These are phyloP conservation scores for Tricholoma terreum DNA, from an alignment of 768 basidiomycete genomes.

Conservation along the genomic window DNA sequence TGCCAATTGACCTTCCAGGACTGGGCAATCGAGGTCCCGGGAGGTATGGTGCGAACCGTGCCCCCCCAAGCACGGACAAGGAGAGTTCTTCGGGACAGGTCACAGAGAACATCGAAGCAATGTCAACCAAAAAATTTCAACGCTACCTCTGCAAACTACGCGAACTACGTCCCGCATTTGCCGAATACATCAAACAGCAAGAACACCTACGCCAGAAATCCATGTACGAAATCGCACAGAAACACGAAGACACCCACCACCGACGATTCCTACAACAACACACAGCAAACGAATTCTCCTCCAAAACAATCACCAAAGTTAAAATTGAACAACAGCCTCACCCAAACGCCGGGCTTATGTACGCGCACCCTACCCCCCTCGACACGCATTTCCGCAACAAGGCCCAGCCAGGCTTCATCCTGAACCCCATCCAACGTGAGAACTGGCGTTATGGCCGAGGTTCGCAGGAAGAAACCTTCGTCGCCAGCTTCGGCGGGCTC, in stretches of 20 bases:
- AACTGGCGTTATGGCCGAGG: background rate
- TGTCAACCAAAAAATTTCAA: slow-evolving; percentile 57
- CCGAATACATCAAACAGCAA: slow-evolving; percentile 37
- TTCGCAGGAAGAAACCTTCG: slow-evolving; percentile 6
- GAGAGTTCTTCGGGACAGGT: slow-evolving; percentile 13
- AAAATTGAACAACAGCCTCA: slow-evolving; percentile 67
- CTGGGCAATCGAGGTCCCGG: slow-evolving; percentile 25
- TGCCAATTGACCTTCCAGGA: slow-evolving; percentile 10
- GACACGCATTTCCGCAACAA: slow-evolving; percentile 51
- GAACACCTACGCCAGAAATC: slow-evolving; percentile 11
- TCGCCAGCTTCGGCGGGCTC: slow-evolving; percentile 47
- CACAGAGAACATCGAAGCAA: slow-evolving; percentile 55
- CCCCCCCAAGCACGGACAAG: background rate
- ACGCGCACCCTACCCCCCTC: slow-evolving; percentile 50
- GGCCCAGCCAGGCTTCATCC: slow-evolving; percentile 58
- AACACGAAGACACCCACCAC: slow-evolving; percentile 20
- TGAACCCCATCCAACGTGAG: slow-evolving; percentile 24
- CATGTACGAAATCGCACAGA: slow-evolving; percentile 25
- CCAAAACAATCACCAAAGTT: slow-evolving; percentile 15
- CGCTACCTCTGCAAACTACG: slow-evolving; percentile 61
- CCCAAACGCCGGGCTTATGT: slow-evolving; percentile 57
- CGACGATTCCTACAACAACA: slow-evolving; percentile 39
- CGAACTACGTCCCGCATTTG: slow-evolving; percentile 52
- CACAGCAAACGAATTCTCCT: slow-evolving; percentile 18
- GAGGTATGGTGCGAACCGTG: slow-evolving; percentile 23